Base-by-base conservation (phyloP, 176 grass and related monocot genomes). In the Aegilops sharonensis region DNA sequence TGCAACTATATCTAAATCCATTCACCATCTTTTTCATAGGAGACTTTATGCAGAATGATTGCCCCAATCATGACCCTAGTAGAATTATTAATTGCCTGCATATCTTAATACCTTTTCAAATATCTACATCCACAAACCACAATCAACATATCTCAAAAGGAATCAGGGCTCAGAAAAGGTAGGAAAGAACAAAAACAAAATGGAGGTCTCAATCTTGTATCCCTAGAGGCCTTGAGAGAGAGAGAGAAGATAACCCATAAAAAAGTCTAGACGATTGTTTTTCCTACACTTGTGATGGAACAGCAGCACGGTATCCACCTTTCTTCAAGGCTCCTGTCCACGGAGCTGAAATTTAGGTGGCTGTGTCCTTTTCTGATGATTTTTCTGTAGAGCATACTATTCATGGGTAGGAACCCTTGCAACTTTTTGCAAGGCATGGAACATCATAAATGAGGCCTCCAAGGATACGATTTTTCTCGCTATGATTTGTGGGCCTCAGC, bases 361-460 rank as follows among this genome's bases (percentile, higher is more conserved):
- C 18, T 42, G 68, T 80, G 86, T 82, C 84, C 78, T 85, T 92
- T 85, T 89, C 84, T 83, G 88, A 84, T 90, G 83, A 3, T 48
- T 75, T 45, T 17, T 50, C 42, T 48, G 39, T 14, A 47, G 20
- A 29, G 71, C 23, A 4, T 23, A 50, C 90, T 89, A 86, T 92
- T 85, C 90, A 88, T 92, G 83, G 77, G 90, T 91, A 78, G 92
- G 85, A 90, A 85, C 45, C 75, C 34, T 89, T 89, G 75, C 78
- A 89, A 91, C 87, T 92, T 90, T 90, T 89, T 82, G 83, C 76
- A 80, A 88, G 82, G 71, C 80, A 89, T 83, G 86, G 47, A 60
- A 64, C 85, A 88, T 83, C 78, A 88, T 88, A 84, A 92, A 91
- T 87, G 76, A 85, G 69, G 40, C 70, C 23, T 64, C 75, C 77